These are phyloP conservation scores for Dissoconium aciculare DNA, from an alignment of 2,329 filamentous ascomycete species.

Conservation along the genomic window DNA sequence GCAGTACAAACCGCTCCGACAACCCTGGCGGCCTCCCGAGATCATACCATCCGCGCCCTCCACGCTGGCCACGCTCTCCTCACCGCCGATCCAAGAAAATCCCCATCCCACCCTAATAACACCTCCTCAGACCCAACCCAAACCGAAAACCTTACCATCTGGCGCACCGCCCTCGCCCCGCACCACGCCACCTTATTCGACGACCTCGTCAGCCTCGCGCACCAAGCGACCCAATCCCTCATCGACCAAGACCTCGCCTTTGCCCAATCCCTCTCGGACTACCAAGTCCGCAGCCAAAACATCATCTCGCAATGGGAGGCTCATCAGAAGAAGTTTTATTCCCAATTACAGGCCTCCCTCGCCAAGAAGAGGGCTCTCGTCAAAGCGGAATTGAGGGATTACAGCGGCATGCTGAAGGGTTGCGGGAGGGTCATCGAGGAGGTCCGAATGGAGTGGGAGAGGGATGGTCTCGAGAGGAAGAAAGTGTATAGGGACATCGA, in stretches of 20 bases:
- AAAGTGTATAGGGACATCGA: not conserved
- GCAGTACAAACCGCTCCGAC: too few species aligned
- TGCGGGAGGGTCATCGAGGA: not conserved
- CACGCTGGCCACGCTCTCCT: too few species aligned
- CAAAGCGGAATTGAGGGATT: not conserved
- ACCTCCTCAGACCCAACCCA: too few species aligned
- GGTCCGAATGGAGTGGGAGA: not conserved
- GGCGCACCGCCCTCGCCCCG: constrained; percentile 26
- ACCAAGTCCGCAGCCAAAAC: constrained; percentile 29
- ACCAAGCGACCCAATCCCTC: constrained; percentile 32
- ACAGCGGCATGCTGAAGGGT: not conserved
- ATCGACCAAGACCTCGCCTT: constrained; percentile 33
- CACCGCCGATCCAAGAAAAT: too few species aligned
- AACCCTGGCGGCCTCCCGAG: too few species aligned
- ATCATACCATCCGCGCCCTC: too few species aligned
- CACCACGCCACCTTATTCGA: constrained; percentile 28
- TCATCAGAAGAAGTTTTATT: constrained; percentile 27
- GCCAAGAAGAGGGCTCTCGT: not conserved
- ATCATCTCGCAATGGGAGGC: constrained; percentile 30
- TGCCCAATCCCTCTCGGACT: constrained; percentile 30
- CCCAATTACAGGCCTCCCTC: constrained; percentile 11
- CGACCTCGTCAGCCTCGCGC: constrained; percentile 25
- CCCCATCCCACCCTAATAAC: too few species aligned
- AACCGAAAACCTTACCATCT: constrained; percentile 24
- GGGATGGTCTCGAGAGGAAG: not conserved